A percentile compares a stretch with the other conserved stretches of the same genome.
Evolutionary conservation across 345 rosid genomes (phyloP).

Genomic region (Nasturtium officinale): DNA sequence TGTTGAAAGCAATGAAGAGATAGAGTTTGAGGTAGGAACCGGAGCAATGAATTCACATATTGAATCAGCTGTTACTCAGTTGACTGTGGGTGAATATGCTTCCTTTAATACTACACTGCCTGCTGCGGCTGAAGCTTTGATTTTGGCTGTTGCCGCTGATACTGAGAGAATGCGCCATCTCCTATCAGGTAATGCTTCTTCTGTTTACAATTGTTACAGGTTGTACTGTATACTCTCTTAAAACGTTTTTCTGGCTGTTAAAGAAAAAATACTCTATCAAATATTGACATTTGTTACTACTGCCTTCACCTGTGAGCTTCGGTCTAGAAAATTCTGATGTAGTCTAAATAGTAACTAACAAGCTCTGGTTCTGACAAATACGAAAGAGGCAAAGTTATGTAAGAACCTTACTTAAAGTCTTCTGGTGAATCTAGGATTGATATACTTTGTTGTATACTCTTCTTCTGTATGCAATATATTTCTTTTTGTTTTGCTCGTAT

Average conservation of each 20-base stretch:
- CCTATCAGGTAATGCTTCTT: conserved; percentile 55
- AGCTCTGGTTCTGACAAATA: neutral
- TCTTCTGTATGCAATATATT: neutral
- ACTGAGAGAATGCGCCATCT: conserved; percentile 45
- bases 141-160: conserved; percentile 70
- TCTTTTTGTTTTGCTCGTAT: neutral
- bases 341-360: neutral
- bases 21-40: conserved; percentile 90
- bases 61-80: conserved; percentile 67
- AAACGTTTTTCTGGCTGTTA: neutral
- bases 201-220: conserved; percentile 2
- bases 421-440: conserved; percentile 1
- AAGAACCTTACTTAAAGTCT: neutral
- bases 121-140: conserved; percentile 48
- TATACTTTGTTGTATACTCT: neutral
- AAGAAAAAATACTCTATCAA: neutral
- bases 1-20: conserved; percentile 77
- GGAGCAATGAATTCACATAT: conserved; percentile 65
- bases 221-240: neutral
- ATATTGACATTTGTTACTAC: neutral
- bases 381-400: neutral
- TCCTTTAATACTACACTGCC: conserved; percentile 50
- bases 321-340: neutral
- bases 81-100: conserved; percentile 88
- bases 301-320: conserved; percentile 9